Conservation (phyloP, 1,284 basidiomycete species). For the Cryptococcus sp. region DNA sequence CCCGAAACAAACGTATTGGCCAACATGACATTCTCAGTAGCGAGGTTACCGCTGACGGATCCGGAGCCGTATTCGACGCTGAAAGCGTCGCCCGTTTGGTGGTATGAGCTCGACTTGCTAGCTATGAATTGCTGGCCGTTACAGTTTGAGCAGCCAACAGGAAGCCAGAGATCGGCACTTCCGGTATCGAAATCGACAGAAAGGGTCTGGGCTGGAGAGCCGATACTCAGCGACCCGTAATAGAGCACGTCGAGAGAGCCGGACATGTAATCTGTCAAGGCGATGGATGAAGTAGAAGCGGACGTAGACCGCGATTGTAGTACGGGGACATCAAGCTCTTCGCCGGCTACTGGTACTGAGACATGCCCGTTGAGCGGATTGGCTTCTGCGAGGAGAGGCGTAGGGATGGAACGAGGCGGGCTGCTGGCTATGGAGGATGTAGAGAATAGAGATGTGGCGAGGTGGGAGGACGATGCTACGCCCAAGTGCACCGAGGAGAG, state of each 20-base stretch:
- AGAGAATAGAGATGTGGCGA: background rate
- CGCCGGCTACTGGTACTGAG: background rate
- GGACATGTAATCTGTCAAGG: constrained; percentile 30
- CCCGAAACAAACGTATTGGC: constrained; percentile 68
- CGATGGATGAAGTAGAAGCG: constrained; percentile 5
- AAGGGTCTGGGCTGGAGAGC: constrained; percentile 37
- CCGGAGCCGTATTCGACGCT: constrained; percentile 59
- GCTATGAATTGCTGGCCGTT: constrained; percentile 25
- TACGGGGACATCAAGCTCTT: constrained; percentile 1
- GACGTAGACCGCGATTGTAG: background rate
- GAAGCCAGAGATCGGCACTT: constrained; percentile 49
- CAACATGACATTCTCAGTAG: constrained; percentile 69
- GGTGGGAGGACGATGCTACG: background rate
- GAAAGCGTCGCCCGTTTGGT: constrained; percentile 22
- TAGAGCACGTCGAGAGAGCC: constrained; percentile 36
- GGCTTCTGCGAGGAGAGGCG: too few relatives aligned
- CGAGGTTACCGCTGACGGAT: constrained; percentile 67
- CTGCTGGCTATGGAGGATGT: background rate
- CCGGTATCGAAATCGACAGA: constrained; percentile 58
- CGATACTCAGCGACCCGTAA: constrained; percentile 37
- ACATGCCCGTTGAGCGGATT: background rate
- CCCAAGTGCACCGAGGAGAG: background rate
- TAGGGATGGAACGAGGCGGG: too few relatives aligned
- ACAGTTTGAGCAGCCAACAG: constrained; percentile 25
- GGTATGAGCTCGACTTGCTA: constrained; percentile 16